Percentiles rank a stretch among this genome's conserved stretches.
Conservation (phyloP, 202 grass and related monocot species). For the Dendrocalamus latiflorus region DNA sequence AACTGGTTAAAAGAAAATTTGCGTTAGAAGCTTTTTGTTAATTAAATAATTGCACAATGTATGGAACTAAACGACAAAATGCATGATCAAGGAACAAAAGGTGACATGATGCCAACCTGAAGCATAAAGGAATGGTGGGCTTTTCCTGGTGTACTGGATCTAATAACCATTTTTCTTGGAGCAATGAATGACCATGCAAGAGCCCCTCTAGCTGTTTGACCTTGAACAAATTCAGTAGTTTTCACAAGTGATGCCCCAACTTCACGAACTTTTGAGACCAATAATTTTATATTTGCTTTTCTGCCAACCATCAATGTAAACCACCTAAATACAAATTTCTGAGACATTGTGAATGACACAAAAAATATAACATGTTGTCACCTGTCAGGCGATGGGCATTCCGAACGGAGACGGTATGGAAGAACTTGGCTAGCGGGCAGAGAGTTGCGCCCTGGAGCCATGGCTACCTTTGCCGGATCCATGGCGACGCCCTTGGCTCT, state of each 20-base stretch:
- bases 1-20: neutral
- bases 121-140: constrained; percentile 73
- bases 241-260: constrained; percentile 62
- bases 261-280: constrained; percentile 59
- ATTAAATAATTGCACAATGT: neutral
- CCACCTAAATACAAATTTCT: constrained; percentile 50
- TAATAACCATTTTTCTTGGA: constrained; percentile 51
- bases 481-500: too few relatives aligned
- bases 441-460: too few relatives aligned
- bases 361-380: neutral
- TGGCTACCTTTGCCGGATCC: too few relatives aligned
- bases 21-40: neutral
- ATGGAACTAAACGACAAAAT: neutral
- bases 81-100: constrained; percentile 5
- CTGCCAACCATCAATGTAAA: constrained; percentile 96
- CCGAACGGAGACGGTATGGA: too few relatives aligned
- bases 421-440: too few relatives aligned
- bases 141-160: constrained; percentile 49
- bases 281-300: constrained; percentile 76
- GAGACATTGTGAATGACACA: neutral
- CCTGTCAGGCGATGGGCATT: too few relatives aligned
- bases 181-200: constrained; percentile 94
- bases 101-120: constrained; percentile 35
- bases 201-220: constrained; percentile 78
- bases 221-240: constrained; percentile 96